Evolutionary conservation across 1,284 basidiomycete species (phyloP), one percentile per base, ranked within the genome.

Genomic region (Ganoderma meredithae): DNA sequence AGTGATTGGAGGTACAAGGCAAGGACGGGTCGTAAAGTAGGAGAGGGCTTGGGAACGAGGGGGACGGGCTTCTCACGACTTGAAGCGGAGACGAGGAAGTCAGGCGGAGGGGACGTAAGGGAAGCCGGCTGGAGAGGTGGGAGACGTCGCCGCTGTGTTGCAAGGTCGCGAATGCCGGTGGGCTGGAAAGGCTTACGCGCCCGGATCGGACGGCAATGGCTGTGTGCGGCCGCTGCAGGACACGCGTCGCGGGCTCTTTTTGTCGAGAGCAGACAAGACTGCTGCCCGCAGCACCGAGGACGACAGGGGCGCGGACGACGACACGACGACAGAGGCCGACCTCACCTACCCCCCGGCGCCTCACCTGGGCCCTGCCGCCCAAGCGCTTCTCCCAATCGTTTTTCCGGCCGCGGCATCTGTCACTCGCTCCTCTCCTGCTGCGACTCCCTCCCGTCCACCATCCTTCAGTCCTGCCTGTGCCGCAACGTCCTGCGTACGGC

Each of bases 11-110:
- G 69, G 52, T 60, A 55, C 49, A 64, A 62, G 65, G 66, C 59
- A 69, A 72, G 66, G 63, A 58, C 64, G 41, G 70, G 71, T 71
- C 64, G 72, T 72, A 72, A 71, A 71, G 72, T 72, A 75, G 68
- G 27, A 67, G 47, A 53, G 49, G 22, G 72, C 74, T 75, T 75
- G 74, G 74, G 74, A 75, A 75, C 43, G 53, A 53, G 60, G 39
- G 53, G 58, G 44, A 62, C 66, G 70, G 43, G 41, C 60, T 73
- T 75, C 74, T 69, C 74, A 75, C 74, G 74, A 67, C 41, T 41
- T 62, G 67, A 64, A 39, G 66, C 67, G 67, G 49, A 53, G 62
- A 69, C 59, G 64, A 64, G 63, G 68, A 60, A 60, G 58, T 41
- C 49, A 60, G 63, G 61, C 62, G 66, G 56, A 31, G 62, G 61